Evolutionary conservation across 768 basidiomycete species (phyloP).

Genomic region (Mycena epipterygia): DNA sequence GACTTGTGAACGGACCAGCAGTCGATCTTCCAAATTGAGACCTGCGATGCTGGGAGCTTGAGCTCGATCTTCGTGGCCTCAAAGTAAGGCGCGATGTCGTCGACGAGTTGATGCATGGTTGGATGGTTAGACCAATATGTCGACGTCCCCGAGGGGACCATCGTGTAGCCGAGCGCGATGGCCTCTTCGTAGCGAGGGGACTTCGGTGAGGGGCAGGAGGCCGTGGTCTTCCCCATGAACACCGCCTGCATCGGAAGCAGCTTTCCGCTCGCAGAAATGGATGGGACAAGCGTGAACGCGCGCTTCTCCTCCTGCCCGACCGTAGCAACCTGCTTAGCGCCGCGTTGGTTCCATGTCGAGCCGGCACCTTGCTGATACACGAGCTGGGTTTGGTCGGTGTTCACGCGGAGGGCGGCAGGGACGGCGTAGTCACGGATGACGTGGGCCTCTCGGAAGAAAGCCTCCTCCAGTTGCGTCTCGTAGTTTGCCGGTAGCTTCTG

Average conservation of each 20-base stretch:
- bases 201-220: slow-evolving; percentile 39
- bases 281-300: slow-evolving; percentile 55
- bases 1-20: slow-evolving; percentile 48
- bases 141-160: slow-evolving; percentile 36
- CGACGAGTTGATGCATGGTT: slow-evolving; percentile 41
- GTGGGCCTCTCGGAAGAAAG: slow-evolving; percentile 40
- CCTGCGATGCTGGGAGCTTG: slow-evolving; percentile 24
- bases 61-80: slow-evolving; percentile 32
- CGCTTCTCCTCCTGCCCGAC: slow-evolving; percentile 56
- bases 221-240: slow-evolving; percentile 44
- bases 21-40: slow-evolving; percentile 38
- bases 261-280: slow-evolving; percentile 45
- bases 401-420: slow-evolving; percentile 44
- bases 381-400: slow-evolving; percentile 55
- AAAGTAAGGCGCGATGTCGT: slow-evolving; percentile 45
- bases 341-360: slow-evolving; percentile 46
- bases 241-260: slow-evolving; percentile 57
- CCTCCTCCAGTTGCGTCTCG: slow-evolving; percentile 36
- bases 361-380: slow-evolving; percentile 41
- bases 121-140: slow-evolving; percentile 45
- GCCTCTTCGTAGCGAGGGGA: slow-evolving; percentile 39
- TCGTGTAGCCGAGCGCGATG: slow-evolving; percentile 37
- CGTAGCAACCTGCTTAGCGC: slow-evolving; percentile 51
- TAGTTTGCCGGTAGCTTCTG: slow-evolving; percentile 50
- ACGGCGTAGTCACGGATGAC: slow-evolving; percentile 44